phyloP scores from a whole-genome alignment of 148 eudicot genomes.

The Rhododendron ovatum region DNA sequence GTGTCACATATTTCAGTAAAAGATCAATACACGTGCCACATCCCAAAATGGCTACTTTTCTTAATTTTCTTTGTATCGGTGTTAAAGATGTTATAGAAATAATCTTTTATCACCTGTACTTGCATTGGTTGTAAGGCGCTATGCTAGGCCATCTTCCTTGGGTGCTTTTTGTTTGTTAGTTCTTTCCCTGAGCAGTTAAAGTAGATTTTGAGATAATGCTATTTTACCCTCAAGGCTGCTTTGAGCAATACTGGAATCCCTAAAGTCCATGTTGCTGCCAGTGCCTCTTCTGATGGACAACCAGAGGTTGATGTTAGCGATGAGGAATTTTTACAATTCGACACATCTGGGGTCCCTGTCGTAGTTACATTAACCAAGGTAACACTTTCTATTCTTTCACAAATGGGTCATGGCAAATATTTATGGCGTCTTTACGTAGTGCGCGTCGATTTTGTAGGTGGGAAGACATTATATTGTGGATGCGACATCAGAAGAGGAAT shows the following conservation, averaged over 20 bases:
- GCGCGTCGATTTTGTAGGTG: conserved; percentile 35
- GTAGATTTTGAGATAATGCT: background rate
- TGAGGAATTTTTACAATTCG: conserved; percentile 83
- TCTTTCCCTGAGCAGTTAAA: background rate
- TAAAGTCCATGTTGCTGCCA: conserved; percentile 63
- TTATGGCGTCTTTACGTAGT: background rate
- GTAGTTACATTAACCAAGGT: conserved; percentile 89
- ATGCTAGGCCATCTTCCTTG: background rate
- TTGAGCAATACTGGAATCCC: conserved; percentile 81
- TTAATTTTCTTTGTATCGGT: background rate
- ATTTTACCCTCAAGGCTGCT: conserved; percentile 58
- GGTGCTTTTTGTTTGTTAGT: background rate
- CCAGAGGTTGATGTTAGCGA: conserved; percentile 93
- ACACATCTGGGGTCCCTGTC: conserved; percentile 79
- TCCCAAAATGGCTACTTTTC: background rate
- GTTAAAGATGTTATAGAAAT: background rate
- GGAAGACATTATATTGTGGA: conserved; percentile 89
- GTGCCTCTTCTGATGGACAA: conserved; percentile 57
- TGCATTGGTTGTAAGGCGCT: background rate
- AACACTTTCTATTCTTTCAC: background rate
- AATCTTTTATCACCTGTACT: background rate
- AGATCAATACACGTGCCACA: background rate
- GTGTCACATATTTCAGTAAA: background rate
- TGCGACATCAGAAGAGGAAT: conserved; percentile 88
- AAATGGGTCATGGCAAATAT: background rate